A percentile compares a stretch with the other conserved stretches of the same genome.
Conservation (phyloP, 2,329 filamentous ascomycete species). For the Biscogniauxia sp. region DNA sequence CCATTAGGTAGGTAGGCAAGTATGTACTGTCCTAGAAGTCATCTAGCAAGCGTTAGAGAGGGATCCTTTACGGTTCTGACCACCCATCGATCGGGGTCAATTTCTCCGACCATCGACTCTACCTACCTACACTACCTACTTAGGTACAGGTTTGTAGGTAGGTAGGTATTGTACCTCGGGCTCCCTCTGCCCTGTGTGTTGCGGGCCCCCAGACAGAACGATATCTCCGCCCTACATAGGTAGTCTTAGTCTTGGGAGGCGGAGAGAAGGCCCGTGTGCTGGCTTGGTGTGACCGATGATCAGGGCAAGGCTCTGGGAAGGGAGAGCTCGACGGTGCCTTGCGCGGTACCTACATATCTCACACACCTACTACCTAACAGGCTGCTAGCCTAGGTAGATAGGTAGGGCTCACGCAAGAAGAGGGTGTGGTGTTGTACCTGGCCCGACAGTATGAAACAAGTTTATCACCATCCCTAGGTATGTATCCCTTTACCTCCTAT, state of each 20-base stretch:
- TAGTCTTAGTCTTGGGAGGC: not conserved
- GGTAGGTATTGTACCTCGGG: too few relatives aligned
- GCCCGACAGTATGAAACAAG: not conserved
- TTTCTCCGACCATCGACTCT: not conserved
- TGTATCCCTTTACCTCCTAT: not conserved
- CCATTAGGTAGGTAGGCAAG: not conserved
- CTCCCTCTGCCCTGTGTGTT: not conserved
- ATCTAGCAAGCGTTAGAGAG: not conserved
- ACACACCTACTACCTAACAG: not conserved
- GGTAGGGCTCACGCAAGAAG: not conserved
- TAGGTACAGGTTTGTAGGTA: not conserved
- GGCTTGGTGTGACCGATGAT: constrained; percentile 1
- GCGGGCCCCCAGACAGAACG: constrained; percentile 1
- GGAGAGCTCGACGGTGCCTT: not conserved
- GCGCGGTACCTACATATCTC: not conserved
- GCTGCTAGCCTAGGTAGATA: not conserved
- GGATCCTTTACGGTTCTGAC: not conserved
- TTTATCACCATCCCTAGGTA: not conserved
- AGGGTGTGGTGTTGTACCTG: not conserved
- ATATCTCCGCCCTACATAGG: not conserved
- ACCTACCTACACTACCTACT: too few relatives aligned
- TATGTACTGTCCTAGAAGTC: not conserved
- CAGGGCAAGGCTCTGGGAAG: constrained; percentile 12
- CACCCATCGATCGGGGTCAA: not conserved
- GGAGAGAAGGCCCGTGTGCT: not conserved